Evolutionary conservation across 768 basidiomycete species (phyloP), one percentile per base, ranked within the genome.

Genomic region (Sporobolomyces roseus): DNA sequence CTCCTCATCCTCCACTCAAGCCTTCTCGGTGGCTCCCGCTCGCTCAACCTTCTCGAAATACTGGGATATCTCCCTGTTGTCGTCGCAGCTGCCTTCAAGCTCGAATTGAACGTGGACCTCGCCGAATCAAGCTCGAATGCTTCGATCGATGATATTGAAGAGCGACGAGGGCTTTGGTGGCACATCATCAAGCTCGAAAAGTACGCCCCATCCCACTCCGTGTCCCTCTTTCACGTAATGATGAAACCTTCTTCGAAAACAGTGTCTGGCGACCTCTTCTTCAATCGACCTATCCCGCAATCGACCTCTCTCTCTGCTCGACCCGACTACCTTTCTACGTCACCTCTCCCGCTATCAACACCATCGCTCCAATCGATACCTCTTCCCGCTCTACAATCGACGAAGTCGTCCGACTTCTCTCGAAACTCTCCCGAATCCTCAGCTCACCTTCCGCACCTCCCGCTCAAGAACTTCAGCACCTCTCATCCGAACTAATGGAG

Each of bases 61-160:
- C 41, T 58, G 3, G 56, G 35, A 3, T 33, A 3, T 27, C 9
- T 58, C 10, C 56, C 56, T 12, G 45, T 45, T 13, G 25, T 58
- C 27, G 29, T 58, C 29, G 9, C 38, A 12, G 38, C 56, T 10
- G 56, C 41, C 4, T 58, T 45, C 56, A 43, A 41, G 17, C 56
- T 58, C 56, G 56, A 58, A 29, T 38, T 58, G 3, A 16, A 58
- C 19, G 12, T 58, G 13, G 56, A 58, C 23, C 41, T 12, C 21
- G 9, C 2, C 27, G 56, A 56, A 25, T n/a, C 29, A 13, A 16
- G 23, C 14, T 36, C 23, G n/a, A n/a, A n/a, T 9, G 19, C 35
- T 23, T 3, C 2, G 4, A 45, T 27, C 9, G 38, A 58, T 12
- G 38, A 43, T 14, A 4, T 21, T 16, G 38, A 58, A 27, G 56